Conservation (phyloP, 345 rosid genomes). For the Populus davidiana region DNA sequence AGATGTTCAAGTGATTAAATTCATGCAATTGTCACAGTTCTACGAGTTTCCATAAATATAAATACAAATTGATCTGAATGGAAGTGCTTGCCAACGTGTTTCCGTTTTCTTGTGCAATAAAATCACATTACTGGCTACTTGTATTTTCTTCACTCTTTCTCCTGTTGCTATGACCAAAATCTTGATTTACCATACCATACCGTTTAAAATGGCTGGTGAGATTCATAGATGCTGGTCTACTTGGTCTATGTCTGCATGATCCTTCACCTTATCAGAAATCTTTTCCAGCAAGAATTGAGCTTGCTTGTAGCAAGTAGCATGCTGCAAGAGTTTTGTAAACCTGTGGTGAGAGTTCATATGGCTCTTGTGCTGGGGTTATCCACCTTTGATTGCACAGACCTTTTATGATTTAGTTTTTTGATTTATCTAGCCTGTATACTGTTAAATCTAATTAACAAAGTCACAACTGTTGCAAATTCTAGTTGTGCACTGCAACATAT, state of each 20-base stretch:
- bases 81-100: not conserved
- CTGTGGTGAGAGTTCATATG: not conserved
- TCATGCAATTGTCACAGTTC: not conserved
- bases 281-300: not conserved
- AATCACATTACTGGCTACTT: not conserved
- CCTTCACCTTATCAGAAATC: not conserved
- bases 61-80: not conserved
- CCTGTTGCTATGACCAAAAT: not conserved
- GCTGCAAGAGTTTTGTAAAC: not conserved
- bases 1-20: slow-evolving; percentile 13
- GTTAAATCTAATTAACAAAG: not conserved
- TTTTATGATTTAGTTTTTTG: not conserved
- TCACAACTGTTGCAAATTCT: not conserved
- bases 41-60: slow-evolving; percentile 8
- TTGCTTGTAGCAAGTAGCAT: not conserved
- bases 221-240: not conserved
- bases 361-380: not conserved
- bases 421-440: not conserved
- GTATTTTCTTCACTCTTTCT: not conserved
- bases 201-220: not conserved
- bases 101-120: not conserved
- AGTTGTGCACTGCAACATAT: not conserved
- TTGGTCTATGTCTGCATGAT: not conserved
- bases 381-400: not conserved
- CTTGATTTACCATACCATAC: not conserved